phyloP scores from a whole-genome alignment of 768 basidiomycete species.

The Gymnopilus dilepis region DNA sequence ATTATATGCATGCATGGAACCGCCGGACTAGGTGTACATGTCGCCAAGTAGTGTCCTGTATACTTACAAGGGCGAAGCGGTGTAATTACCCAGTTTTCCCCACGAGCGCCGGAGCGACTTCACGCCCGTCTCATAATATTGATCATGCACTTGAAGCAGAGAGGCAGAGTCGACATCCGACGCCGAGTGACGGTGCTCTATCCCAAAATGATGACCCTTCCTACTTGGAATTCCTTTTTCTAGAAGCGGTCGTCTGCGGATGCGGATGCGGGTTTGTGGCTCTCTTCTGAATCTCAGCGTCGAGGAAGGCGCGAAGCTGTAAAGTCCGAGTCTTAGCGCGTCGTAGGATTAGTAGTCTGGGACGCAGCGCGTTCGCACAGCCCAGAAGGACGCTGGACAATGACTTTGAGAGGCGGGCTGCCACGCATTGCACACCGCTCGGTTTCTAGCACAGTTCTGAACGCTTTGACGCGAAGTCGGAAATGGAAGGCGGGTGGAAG shows the following conservation, averaged over 20 bases:
- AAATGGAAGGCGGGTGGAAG: slow-evolving; percentile 2
- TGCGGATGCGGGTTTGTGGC: too few relatives aligned
- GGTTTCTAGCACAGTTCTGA: too few relatives aligned
- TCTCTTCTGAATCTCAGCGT: neutral
- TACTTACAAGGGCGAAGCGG: neutral
- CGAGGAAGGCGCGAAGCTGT: neutral
- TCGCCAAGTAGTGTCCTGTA: too few relatives aligned
- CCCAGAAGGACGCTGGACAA: neutral
- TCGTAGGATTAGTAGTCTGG: neutral
- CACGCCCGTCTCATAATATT: slow-evolving; percentile 3
- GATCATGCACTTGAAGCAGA: too few relatives aligned
- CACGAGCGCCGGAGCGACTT: slow-evolving; percentile 14
- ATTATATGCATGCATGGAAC: slow-evolving; percentile 7
- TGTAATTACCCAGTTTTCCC: neutral
- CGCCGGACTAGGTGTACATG: slow-evolving; percentile 5
- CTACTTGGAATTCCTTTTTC: slow-evolving; percentile 1
- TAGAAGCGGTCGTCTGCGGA: slow-evolving; percentile 2
- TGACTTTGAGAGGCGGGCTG: neutral
- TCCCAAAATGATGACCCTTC: slow-evolving; percentile 1
- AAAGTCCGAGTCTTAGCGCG: neutral
- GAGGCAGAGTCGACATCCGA: neutral
- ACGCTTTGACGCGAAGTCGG: slow-evolving; percentile 3
- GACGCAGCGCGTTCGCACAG: neutral
- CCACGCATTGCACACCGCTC: neutral
- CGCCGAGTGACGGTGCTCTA: neutral